Conservation (phyloP, 108 stramenopile genomes). For the Bacterosira constricta region DNA sequence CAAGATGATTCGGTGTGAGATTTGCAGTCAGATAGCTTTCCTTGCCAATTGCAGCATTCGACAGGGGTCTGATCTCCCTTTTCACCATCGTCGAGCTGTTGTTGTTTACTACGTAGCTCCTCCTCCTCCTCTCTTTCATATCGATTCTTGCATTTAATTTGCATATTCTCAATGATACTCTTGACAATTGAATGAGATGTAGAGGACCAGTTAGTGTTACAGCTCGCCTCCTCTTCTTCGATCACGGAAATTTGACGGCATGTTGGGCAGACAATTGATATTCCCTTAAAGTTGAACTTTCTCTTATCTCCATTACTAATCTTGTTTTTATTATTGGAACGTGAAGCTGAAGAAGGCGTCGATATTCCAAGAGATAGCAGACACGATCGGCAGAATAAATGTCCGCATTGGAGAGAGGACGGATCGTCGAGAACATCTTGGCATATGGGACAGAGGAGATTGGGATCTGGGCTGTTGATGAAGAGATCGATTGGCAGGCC, state of each 20-base stretch:
- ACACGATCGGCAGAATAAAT: slow-evolving; percentile 22
- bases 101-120: slow-evolving; percentile 1
- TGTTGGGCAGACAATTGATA: slow-evolving; percentile 25
- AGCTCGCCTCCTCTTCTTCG: too few species aligned
- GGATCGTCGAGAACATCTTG: slow-evolving; percentile 28
- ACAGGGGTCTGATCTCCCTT: background rate
- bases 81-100: background rate
- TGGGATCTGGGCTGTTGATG: slow-evolving; percentile 14
- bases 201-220: too few species aligned
- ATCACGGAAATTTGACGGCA: slow-evolving; percentile 16
- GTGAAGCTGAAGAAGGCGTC: background rate
- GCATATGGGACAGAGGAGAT: slow-evolving; percentile 23
- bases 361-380: slow-evolving; percentile 1
- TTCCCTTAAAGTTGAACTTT: slow-evolving; percentile 8
- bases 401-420: slow-evolving; percentile 10
- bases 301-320: too few species aligned
- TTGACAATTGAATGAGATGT: slow-evolving; percentile 3
- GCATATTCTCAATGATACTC: slow-evolving; percentile 19
- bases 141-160: slow-evolving; percentile 12
- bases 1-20: background rate
- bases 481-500: slow-evolving; percentile 17
- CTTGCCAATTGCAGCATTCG: slow-evolving; percentile 21
- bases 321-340: too few species aligned
- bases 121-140: slow-evolving; percentile 7
- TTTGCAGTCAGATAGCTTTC: slow-evolving; percentile 3